Base-by-base conservation (phyloP, 2,329 filamentous ascomycete genomes). In the Hypoxylon sp. region DNA sequence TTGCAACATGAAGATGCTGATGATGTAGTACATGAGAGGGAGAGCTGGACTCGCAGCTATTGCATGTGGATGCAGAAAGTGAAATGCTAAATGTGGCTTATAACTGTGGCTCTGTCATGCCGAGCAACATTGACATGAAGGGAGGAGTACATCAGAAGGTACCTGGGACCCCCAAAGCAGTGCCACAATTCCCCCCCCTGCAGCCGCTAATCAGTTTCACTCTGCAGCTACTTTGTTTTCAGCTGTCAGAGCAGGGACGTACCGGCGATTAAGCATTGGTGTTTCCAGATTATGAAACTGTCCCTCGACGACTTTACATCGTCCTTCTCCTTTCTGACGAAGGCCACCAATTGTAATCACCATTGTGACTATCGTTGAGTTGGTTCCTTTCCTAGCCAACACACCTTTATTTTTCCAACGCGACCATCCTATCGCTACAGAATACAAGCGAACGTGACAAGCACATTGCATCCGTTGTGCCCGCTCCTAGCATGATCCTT, bases 271-370 rank as follows among this genome's bases (percentile, higher is more conserved):
- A 29, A 29, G 55, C 59, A 58, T 64, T 59, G 57, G 50, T 50
- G 56, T 51, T 57, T 55, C 53, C 48, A 65, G 53, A 65, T 58
- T 68, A 53, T 71, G 68, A 71, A 71, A 71, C 68, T 59, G 58
- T 46, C 42, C 56, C 57, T 64, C 58, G 39, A 65, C 64, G 48
- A 64, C 60, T 63, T 60, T 21, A 57, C 61, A 35, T 68, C 52
- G 52, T 42, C 57, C 51, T 47, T 59, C 62, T 17, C 59, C 56
- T 65, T 65, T 62, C 44, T 37, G 60, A 70, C 56, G 5, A 15
- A 52, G 52, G 24, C 44, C 50, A 53, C 32, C 50, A 62, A 59
- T 63, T 55, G 35, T 32, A 46, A 27, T 29, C 48, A 58, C 31
- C 32, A 54, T 55, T 42, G 46, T 52, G 10, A 31, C 31, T 51